Conservation (phyloP, 371 early-diverging fungal genomes). For the Rhizomucor pusillus region DNA sequence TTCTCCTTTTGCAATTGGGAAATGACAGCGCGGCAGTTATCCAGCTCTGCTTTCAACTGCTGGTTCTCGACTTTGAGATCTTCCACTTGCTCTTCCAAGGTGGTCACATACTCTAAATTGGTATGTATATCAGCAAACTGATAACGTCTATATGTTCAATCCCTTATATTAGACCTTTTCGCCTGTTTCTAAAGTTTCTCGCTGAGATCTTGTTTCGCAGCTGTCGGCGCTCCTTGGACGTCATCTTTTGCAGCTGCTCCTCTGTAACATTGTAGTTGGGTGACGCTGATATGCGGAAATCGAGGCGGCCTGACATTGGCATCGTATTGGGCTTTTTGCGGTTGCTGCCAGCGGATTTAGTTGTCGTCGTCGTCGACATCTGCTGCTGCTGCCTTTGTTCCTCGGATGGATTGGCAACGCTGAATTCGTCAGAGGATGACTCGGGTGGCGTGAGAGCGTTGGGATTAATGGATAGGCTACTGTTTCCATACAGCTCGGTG, state of each 20-base stretch:
- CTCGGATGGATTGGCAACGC: too few species aligned
- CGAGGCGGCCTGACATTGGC: conserved; percentile 14
- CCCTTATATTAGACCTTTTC: conserved; percentile 65
- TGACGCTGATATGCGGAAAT: conserved; percentile 10
- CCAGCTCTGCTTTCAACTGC: conserved; percentile 50
- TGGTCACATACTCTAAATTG: conserved; percentile 67
- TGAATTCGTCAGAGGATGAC: too few species aligned
- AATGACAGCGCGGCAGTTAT: conserved; percentile 21
- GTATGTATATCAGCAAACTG: neutral
- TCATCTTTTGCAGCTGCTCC: conserved; percentile 55
- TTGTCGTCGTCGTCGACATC: neutral
- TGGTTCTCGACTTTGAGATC: conserved; percentile 49
- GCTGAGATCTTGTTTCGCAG: conserved; percentile 89
- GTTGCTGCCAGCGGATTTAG: neutral
- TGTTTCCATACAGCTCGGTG: too few species aligned
- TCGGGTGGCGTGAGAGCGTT: too few species aligned
- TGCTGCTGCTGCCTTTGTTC: neutral
- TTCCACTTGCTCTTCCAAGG: conserved; percentile 62
- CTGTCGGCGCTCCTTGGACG: conserved; percentile 81
- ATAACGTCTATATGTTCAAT: neutral
- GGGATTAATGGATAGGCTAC: too few species aligned
- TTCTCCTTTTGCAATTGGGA: conserved; percentile 30
- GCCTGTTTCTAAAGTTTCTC: conserved; percentile 81
- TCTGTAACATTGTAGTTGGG: conserved; percentile 13
- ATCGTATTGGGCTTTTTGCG: neutral